Evolutionary conservation across 129 eudicot genomes (phyloP).

Genomic region (Escallonia herrerae): DNA sequence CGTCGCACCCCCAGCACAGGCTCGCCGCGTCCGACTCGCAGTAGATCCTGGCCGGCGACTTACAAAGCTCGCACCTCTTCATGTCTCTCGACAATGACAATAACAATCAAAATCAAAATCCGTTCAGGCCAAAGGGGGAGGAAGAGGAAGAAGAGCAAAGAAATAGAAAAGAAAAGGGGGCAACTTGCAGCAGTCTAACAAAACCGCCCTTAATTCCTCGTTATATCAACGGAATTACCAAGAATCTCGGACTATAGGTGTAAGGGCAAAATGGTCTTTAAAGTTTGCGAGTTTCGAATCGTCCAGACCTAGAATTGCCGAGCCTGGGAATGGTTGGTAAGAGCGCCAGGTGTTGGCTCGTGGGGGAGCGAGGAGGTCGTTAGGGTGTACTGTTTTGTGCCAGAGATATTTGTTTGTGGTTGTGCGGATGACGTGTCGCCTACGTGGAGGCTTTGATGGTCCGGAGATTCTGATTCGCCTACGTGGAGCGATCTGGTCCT

Average conservation of each 20-base stretch:
- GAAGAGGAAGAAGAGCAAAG: background rate
- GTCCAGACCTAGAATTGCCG: background rate
- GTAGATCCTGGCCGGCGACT: constrained; percentile 30
- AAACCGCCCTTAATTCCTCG: constrained; percentile 16
- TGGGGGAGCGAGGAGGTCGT: background rate
- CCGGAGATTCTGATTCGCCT: constrained; percentile 19
- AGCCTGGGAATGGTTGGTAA: constrained; percentile 7
- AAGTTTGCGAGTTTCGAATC: background rate
- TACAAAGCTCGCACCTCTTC: constrained; percentile 67
- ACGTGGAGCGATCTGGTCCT: constrained; percentile 6
- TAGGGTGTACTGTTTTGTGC: background rate
- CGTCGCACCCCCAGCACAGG: constrained; percentile 69
- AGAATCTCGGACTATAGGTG: too few relatives aligned
- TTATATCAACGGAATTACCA: constrained; percentile 24
- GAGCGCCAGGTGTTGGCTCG: constrained; percentile 24
- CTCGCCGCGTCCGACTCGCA: constrained; percentile 67
- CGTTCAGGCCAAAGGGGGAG: background rate
- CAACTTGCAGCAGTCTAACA: constrained; percentile 20
- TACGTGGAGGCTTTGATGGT: constrained; percentile 1
- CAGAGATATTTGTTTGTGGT: constrained; percentile 11
- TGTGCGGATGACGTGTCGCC: constrained; percentile 3
- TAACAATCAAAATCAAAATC: too few relatives aligned
- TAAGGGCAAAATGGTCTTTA: background rate
- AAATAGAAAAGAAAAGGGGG: background rate
- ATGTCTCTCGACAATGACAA: constrained; percentile 3